Percentiles rank a stretch among this genome's conserved stretches.
phyloP scores from a whole-genome alignment of 2,329 filamentous ascomycete genomes.

The Xylaria sp. region DNA sequence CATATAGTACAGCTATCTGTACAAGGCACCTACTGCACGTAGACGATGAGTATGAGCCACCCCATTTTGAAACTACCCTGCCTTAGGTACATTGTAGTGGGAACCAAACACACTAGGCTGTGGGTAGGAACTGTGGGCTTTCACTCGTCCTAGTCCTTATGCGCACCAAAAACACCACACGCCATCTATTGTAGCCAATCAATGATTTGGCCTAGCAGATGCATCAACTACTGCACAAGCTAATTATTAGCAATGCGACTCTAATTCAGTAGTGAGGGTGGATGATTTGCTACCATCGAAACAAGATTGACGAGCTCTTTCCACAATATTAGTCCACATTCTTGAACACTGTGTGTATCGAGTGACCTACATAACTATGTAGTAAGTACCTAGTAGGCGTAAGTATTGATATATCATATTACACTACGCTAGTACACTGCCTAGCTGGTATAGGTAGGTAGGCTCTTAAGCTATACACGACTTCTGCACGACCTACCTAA shows the following conservation, averaged over 20 bases:
- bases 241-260: constrained; percentile 38
- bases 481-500: constrained; percentile 1
- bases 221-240: constrained; percentile 36
- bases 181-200: constrained; percentile 30
- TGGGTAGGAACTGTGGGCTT: constrained; percentile 22
- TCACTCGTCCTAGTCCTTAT: constrained; percentile 4
- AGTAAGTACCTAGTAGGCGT: background rate
- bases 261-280: constrained; percentile 23
- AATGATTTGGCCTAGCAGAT: constrained; percentile 5
- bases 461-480: background rate
- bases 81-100: background rate
- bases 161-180: constrained; percentile 28
- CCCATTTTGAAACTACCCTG: no score
- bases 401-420: background rate
- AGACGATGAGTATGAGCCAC: constrained; percentile 7
- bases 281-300: constrained; percentile 32
- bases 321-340: constrained; percentile 4
- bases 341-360: constrained; percentile 33
- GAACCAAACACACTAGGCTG: constrained; percentile 15
- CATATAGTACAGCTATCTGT: background rate
- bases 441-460: no score
- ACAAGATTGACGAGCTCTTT: constrained; percentile 30
- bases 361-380: background rate
- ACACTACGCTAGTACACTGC: background rate
- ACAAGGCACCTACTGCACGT: no score